Conservation (phyloP, 2,329 filamentous ascomycete species). For the Sarocladium kiliense region DNA sequence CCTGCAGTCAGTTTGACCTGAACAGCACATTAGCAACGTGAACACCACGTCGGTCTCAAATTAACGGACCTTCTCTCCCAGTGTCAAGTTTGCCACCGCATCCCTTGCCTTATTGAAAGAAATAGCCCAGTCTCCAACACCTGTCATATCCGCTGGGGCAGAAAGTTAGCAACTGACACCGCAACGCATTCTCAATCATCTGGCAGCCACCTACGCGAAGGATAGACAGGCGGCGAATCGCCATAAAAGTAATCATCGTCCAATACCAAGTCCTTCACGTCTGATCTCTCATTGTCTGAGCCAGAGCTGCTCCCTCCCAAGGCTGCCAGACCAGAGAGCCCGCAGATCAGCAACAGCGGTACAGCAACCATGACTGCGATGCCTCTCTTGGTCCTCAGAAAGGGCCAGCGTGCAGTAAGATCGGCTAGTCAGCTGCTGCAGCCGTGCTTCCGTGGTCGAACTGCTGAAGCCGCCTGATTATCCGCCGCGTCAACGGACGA, state of each 20-base stretch:
- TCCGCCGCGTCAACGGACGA: neutral
- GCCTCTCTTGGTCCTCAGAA: constrained; percentile 11
- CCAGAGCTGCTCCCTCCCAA: constrained; percentile 10
- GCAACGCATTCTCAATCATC: neutral
- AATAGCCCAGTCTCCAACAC: constrained; percentile 60
- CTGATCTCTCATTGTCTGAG: neutral
- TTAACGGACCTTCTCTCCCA: constrained; percentile 61
- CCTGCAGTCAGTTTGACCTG: constrained; percentile 70
- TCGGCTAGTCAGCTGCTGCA: constrained; percentile 7
- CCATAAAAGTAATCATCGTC: constrained; percentile 43
- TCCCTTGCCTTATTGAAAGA: constrained; percentile 62
- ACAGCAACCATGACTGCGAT: constrained; percentile 11
- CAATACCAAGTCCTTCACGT: constrained; percentile 23
- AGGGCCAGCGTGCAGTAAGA: constrained; percentile 10
- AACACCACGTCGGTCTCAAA: constrained; percentile 3
- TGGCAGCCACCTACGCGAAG: constrained; percentile 36
- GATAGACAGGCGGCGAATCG: constrained; percentile 44
- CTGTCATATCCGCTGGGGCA: constrained; percentile 45
- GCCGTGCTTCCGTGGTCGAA: neutral
- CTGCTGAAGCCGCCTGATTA: neutral
- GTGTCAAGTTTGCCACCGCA: constrained; percentile 67
- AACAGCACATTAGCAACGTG: neutral
- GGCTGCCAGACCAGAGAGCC: constrained; percentile 10
- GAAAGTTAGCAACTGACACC: neutral
- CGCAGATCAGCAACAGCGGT: constrained; percentile 9